Evolutionary conservation across 495 filamentous ascomycete species (phyloP), one percentile per base, ranked within the genome.

Genomic region (Aspergillus incahuasiensis): DNA sequence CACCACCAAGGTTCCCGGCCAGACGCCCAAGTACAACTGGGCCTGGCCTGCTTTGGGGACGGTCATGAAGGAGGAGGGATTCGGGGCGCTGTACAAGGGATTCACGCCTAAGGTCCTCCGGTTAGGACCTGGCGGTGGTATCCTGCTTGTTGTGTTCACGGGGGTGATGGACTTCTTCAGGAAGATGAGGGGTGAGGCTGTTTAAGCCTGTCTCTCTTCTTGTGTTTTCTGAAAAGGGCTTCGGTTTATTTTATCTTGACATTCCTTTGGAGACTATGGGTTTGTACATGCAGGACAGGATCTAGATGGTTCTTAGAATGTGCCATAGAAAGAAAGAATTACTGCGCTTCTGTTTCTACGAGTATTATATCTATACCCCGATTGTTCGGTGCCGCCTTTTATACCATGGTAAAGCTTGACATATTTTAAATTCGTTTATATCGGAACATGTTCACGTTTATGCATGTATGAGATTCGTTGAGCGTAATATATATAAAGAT

Each of bases 1-100:
- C 76, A 88, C 79, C 49, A 77, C 87, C 62, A 91, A 87, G 73
- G 76, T 96, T 19, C 68, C 88, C 42, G 95, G 94, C 16, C 74
- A 81, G 47, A 72, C 82, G 18, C 88, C 87, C 59, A 98, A 97
- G 80, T 98, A 98, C 75, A 96, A 96, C 79, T 98, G 94, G 94
- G 95, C 94, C 15, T 95, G 85, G 80, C 88, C 89, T 32, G 85
- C 89, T 40, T 75, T 96, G 16, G 87, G 79, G 16, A 89, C 87
- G 16, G 89, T 98, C 43, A 85, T 90, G 73, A 90, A 82, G 74
- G 94, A 98, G 76, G 94, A 98, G 67, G 94, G 94, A 11, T 94
- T 96, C 65, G 75, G 69, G 15, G 94, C 94, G 12, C 77, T 98
- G 45, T 98, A 98, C 77, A 98, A 98, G 81, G 94, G 94, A 5